Evolutionary conservation across 2,329 filamentous ascomycete genomes (phyloP), one percentile per base, ranked within the genome.

Genomic region (Stromatinia cepivora): DNA sequence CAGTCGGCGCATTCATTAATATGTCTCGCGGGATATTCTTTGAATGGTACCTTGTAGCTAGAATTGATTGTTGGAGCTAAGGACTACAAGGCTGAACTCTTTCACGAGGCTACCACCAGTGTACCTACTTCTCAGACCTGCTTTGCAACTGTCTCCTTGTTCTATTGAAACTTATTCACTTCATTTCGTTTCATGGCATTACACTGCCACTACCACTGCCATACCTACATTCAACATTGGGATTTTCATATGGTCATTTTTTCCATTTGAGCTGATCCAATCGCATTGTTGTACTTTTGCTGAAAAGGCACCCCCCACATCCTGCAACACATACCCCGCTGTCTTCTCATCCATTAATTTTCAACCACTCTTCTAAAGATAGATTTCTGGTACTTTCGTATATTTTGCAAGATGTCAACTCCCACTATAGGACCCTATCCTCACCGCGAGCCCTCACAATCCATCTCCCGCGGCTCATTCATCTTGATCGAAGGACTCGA

Each of bases 401-500:
- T n/a, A 57, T 25, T 3, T 11, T 54, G 11, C 50, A 70, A 45
- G 28, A 76, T 76, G 74, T 5, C 72, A 13, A 57, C 34, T 56
- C 11, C 56, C 9, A 54, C 56, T 54, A 63, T 69, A 57, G 59
- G 70, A n/a, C 61, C 42, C 3, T 76, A 73, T 39, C 71, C 73
- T 15, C 74, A 72, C 71, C 69, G 70, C 64, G 79, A 80, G 77
- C 71, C 71, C 5, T 54, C 71, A 59, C 70, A 31, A 1, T 57
- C 74, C 0, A 61, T 72, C 6, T 63, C 76, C 56, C 83, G 86
- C 67, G 90, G 90, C 46, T 84, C 85, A 69, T 83, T 92, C 48
- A 87, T 92, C 71, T 88, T 91, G 3, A 84, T 92, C 65, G 90
- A 92, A 80, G 90, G 90, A 22, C 83, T 92, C 45, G 90, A 92